These are phyloP conservation scores for Erodium trifolium DNA, from an alignment of 441 rosid genomes.

Conservation along the genomic window DNA sequence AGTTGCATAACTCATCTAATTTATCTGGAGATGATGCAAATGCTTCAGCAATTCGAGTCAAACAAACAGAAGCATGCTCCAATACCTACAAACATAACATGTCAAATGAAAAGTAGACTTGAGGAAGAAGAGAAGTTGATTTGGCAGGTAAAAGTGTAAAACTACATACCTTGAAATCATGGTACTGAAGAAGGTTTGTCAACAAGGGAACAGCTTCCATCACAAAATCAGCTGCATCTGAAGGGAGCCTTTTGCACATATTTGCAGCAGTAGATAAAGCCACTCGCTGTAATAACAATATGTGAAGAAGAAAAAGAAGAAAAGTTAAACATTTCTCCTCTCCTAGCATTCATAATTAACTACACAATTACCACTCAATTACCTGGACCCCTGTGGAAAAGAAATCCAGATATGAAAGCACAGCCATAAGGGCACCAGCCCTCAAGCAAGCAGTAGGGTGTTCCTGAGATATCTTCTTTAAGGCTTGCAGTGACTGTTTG, in stretches of 20 bases:
- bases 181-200: slow-evolving; percentile 27
- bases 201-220: slow-evolving; percentile 26
- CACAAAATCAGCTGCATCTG: slow-evolving; percentile 53
- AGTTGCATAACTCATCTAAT: slow-evolving; percentile 44
- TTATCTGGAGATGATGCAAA: slow-evolving; percentile 26
- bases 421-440: slow-evolving; percentile 27
- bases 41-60: slow-evolving; percentile 28
- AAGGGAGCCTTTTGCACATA: slow-evolving; percentile 25
- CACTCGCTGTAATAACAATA: slow-evolving; percentile 22
- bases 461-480: slow-evolving; percentile 88
- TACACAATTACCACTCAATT: slow-evolving; percentile 7
- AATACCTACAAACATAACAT: slow-evolving; percentile 51
- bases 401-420: slow-evolving; percentile 23
- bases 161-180: slow-evolving; percentile 31
- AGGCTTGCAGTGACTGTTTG: slow-evolving; percentile 87
- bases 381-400: slow-evolving; percentile 99
- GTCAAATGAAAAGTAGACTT: slow-evolving; percentile 10
- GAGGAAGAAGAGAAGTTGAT: not conserved
- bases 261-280: slow-evolving; percentile 28
- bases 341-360: not conserved
- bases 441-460: slow-evolving; percentile 27
- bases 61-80: slow-evolving; percentile 66
- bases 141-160: not conserved
- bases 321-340: not conserved
- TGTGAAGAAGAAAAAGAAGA: slow-evolving; percentile 8